Percentiles rank a stretch among this genome's conserved stretches.
Conservation (phyloP, 2,329 filamentous ascomycete species). For the Cladosporium sp. region DNA sequence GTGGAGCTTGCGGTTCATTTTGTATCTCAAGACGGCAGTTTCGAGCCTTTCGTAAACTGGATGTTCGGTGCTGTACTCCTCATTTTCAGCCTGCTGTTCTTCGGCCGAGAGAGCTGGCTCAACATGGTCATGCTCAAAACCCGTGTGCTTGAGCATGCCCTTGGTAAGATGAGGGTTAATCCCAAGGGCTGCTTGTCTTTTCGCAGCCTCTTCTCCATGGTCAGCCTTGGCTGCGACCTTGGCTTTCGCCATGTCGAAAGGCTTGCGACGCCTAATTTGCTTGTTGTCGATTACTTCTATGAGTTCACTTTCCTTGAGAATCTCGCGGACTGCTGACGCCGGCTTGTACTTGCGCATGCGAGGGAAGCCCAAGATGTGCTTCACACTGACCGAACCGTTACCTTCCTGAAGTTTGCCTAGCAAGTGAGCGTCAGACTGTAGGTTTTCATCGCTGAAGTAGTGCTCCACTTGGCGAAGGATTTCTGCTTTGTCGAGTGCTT, state of each 20-base stretch:
- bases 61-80: conserved; percentile 59
- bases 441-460: conserved; percentile 49
- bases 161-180: conserved; percentile 36
- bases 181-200: conserved; percentile 11
- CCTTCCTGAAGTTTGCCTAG: conserved; percentile 36
- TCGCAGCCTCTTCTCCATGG: conserved; percentile 27
- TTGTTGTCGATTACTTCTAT: conserved; percentile 41
- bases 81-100: conserved; percentile 62
- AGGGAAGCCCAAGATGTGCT: conserved; percentile 40
- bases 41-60: conserved; percentile 67
- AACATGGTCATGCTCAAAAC: conserved; percentile 66
- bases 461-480: conserved; percentile 42
- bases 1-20: conserved; percentile 70
- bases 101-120: conserved; percentile 73
- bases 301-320: conserved; percentile 39
- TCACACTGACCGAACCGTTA: conserved; percentile 41
- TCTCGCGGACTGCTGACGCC: conserved; percentile 33
- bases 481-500: conserved; percentile 1
- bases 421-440: conserved; percentile 39
- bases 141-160: conserved; percentile 40
- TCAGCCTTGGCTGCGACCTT: conserved; percentile 21
- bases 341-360: conserved; percentile 46
- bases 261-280: conserved; percentile 39
- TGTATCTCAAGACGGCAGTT: conserved; percentile 77
- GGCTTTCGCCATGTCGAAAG: conserved; percentile 32